Evolutionary conservation across 768 basidiomycete species (phyloP).

Genomic region (Tylopilus balloui): DNA sequence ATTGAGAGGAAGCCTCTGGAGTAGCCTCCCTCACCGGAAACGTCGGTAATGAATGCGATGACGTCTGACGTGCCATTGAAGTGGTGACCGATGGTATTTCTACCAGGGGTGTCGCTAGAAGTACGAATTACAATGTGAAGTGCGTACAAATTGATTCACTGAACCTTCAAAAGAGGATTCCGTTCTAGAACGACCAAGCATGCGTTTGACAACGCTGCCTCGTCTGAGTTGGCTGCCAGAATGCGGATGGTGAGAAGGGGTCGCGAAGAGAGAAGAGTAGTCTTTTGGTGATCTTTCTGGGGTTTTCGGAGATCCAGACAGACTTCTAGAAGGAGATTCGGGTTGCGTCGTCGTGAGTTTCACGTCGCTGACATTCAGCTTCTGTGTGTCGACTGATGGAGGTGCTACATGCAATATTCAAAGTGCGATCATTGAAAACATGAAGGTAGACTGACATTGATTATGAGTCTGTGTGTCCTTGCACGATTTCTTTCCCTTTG

Average conservation of each 20-base stretch:
- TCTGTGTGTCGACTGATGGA: not conserved
- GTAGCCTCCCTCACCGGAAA: slow-evolving; percentile 24
- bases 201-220: slow-evolving; percentile 55
- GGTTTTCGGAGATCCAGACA: slow-evolving; percentile 6
- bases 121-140: not conserved
- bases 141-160: not conserved
- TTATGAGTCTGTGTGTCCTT: not conserved
- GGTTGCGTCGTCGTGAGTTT: not conserved
- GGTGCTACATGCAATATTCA: not conserved
- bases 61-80: slow-evolving; percentile 18
- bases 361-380: not conserved
- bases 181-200: slow-evolving; percentile 67
- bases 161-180: slow-evolving; percentile 45
- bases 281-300: slow-evolving; percentile 32
- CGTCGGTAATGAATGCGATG: slow-evolving; percentile 23
- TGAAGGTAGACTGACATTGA: not conserved
- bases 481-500: not conserved
- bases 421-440: not conserved
- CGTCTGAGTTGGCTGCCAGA: slow-evolving; percentile 32
- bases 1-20: slow-evolving; percentile 22
- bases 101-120: slow-evolving; percentile 1
- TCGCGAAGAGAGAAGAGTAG: slow-evolving; percentile 35
- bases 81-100: not conserved
- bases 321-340: not conserved
- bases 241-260: slow-evolving; percentile 20